Base-by-base conservation (phyloP, 1,284 basidiomycete genomes). In the Marasmius sp. region DNA sequence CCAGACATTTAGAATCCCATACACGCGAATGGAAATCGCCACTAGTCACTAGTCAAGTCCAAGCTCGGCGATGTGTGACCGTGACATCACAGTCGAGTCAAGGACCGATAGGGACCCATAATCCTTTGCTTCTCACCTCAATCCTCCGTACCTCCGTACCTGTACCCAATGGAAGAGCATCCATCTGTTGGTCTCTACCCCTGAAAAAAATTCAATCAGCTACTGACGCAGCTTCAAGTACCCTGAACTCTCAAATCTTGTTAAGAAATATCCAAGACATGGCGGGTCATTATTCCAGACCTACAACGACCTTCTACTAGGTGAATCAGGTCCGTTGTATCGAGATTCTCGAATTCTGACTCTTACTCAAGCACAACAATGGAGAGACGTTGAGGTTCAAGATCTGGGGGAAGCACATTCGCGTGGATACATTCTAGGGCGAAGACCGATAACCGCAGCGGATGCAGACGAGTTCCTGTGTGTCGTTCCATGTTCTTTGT, bases 401-500 rank as follows among this genome's bases (percentile, higher is more conserved):
- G 89, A 92, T 53, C 76, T 92, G 0, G 66, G 61, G 22, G 74
- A 81, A 39, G 68, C 69, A 11, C 87, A 86, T 67, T 72, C 74
- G 38, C 76, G 90, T 34, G 85, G 78, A 9, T 87, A 82, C 1
- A 81, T 93, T 57, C 80, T 77, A 61, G 91, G 91, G 1, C 76
- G 77, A 39, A 81, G 84, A 66, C 81, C 81, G 7, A 78, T 83
- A 37, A 78, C 79, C 41, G 89, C 83, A 67, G 56, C 55, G 4
- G 58, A 63, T 45, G n/a, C 56, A n/a, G 48, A 33, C 45, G 65
- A 70, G 10, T 50, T 70, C 9, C 75, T 84, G 16, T 74, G 81
- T 66, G 86, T 90, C 36, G 79, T 92, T 0, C 91, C 91, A 5
- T 92, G 89, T 64, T 79, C 81, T 1, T 77, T 92, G 9, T 75